Evolutionary conservation across 768 basidiomycete genomes (phyloP), one percentile per base, ranked within the genome.

Genomic region (Kwoniella shandongensis): DNA sequence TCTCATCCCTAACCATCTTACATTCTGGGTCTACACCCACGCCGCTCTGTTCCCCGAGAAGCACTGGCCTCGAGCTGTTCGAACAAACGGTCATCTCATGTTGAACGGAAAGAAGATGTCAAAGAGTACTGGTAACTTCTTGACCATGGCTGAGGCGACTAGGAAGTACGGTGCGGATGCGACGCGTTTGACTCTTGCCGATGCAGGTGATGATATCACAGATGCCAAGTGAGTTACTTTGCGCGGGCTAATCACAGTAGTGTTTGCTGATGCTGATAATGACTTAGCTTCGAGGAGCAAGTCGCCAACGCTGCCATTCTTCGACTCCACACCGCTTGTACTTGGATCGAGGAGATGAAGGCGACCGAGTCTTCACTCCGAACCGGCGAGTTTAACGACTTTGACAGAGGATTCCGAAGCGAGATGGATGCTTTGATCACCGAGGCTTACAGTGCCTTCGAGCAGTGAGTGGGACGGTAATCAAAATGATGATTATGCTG

Each of bases 41-140:
- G 86, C 88, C n/a, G 93, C 96, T 4, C 77, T 98, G 40, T 97
- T 98, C 83, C 79, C 82, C 23, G 86, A 90, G 54, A 82, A 86
- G 66, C 84, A 89, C 72, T 91, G 89, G 89, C 94, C 96, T 0
- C 70, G 84, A 68, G 86, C 89, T 72, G 90, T 99, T 81, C 88
- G 96, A 23, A 86, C 89, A 44, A 99, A 99, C 72, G 96, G 96
- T 0, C 94, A 98, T 74, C 77, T 99, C 80, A 86, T 91, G 86
- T 76, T 99, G 76, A 98, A 99, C 77, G 93, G 94, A 18, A 88
- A 92, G 81, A 99, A 98, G 81, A 99, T 99, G 96, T 87, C 86
- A 38, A 99, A 98, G 83, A 89, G 88, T 76, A 92, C 88, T 42
- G 96, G 96, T 11, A 99, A 99, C 78, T 89, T 87, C 54, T 80